A percentile compares a stretch with the other conserved stretches of the same genome.
Evolutionary conservation across 805 yeast species (phyloP).

Genomic region (Kodamaea laetipori): DNA sequence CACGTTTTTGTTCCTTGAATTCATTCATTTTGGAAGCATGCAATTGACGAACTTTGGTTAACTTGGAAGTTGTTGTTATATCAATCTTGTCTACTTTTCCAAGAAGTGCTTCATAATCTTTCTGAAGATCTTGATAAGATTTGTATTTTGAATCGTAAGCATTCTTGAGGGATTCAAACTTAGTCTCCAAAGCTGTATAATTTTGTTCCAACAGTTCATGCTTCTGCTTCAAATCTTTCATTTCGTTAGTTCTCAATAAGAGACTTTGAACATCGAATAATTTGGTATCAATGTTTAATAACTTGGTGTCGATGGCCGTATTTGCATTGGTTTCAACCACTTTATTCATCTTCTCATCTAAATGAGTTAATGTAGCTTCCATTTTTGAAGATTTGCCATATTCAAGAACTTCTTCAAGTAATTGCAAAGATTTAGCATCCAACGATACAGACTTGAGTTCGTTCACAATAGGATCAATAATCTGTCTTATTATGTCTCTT

Average conservation of each 20-base stretch:
- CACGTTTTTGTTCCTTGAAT: slow-evolving; percentile 12
- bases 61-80: slow-evolving; percentile 8
- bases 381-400: slow-evolving; percentile 4
- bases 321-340: neutral
- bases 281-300: slow-evolving; percentile 4
- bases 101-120: slow-evolving; percentile 23
- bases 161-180: slow-evolving; percentile 21
- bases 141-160: slow-evolving; percentile 27
- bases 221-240: neutral
- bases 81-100: slow-evolving; percentile 17
- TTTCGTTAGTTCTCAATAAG: neutral
- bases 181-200: slow-evolving; percentile 1
- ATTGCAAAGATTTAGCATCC: slow-evolving; percentile 20
- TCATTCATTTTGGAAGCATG: slow-evolving; percentile 23
- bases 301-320: slow-evolving; percentile 1
- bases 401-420: slow-evolving; percentile 20
- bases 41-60: slow-evolving; percentile 25
- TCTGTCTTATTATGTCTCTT: slow-evolving; percentile 18
- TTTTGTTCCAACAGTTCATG: slow-evolving; percentile 13
- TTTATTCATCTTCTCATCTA: slow-evolving; percentile 5
- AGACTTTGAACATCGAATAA: slow-evolving; percentile 2
- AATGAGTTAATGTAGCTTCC: slow-evolving; percentile 7
- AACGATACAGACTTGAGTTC: slow-evolving; percentile 29
- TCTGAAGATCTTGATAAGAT: slow-evolving; percentile 24
- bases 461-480: slow-evolving; percentile 29